Percentiles rank a stretch among this genome's conserved stretches.
Evolutionary conservation across 768 basidiomycete species (phyloP).

Genomic region (Tricholomella constricta): DNA sequence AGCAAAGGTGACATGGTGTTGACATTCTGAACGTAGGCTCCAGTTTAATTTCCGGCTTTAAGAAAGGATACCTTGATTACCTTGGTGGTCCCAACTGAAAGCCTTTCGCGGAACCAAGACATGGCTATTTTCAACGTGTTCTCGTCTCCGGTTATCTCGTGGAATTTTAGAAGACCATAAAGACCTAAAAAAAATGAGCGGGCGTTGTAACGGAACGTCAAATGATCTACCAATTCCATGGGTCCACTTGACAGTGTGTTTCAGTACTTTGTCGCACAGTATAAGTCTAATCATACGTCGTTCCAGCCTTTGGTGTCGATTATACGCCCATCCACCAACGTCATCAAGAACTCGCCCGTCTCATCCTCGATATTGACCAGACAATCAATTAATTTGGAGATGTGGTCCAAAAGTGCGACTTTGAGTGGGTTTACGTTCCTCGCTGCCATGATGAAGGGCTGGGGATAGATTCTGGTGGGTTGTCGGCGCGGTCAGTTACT

Average conservation of each 20-base stretch:
- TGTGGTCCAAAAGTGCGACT: slow-evolving; percentile 26
- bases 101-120: slow-evolving; percentile 51
- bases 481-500: no score
- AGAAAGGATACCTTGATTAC: slow-evolving; percentile 19
- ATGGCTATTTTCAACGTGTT: slow-evolving; percentile 41
- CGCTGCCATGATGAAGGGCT: slow-evolving; percentile 27
- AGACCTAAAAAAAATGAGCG: slow-evolving; percentile 27
- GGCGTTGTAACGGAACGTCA: not conserved
- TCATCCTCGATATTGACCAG: slow-evolving; percentile 56
- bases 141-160: slow-evolving; percentile 41
- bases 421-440: slow-evolving; percentile 35
- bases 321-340: slow-evolving; percentile 48
- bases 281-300: slow-evolving; percentile 30
- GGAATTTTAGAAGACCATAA: slow-evolving; percentile 42
- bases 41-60: not conserved
- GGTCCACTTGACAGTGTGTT: slow-evolving; percentile 36
- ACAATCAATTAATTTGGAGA: slow-evolving; percentile 40
- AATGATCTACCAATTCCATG: slow-evolving; percentile 40
- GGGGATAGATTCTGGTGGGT: no score
- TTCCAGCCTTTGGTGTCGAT: slow-evolving; percentile 63
- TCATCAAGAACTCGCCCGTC: slow-evolving; percentile 51
- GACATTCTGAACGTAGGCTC: slow-evolving; percentile 41
- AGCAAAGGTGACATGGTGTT: slow-evolving; percentile 59
- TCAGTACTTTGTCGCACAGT: not conserved
- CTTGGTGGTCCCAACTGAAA: slow-evolving; percentile 52